Evolutionary conservation across 2,329 filamentous ascomycete genomes (phyloP).

Genomic region (Trichophyton simii): DNA sequence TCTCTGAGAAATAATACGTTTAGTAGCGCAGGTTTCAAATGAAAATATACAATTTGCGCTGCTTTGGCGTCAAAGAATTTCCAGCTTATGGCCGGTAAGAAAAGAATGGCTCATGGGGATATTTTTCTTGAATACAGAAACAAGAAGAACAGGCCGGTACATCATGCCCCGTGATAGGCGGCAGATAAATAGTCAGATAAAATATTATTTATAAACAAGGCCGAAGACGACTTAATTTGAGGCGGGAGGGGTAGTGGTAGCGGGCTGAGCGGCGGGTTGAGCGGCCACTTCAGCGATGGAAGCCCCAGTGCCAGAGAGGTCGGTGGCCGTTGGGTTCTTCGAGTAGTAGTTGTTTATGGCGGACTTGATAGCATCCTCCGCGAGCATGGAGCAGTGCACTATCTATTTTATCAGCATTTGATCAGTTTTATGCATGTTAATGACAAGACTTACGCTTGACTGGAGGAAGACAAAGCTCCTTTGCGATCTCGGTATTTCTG

Average conservation of each 20-base stretch:
- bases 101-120: background rate
- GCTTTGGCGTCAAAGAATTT: background rate
- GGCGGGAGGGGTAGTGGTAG: background rate
- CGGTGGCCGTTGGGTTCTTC: constrained; percentile 69
- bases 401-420: constrained; percentile 8
- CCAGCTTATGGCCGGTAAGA: background rate
- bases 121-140: background rate
- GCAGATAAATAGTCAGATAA: background rate
- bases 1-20: background rate
- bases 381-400: constrained; percentile 89
- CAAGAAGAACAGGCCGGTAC: background rate
- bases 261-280: background rate
- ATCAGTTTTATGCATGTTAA: background rate
- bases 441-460: constrained; percentile 57
- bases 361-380: constrained; percentile 84
- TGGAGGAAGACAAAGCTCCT: constrained; percentile 80
- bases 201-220: background rate
- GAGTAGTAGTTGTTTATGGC: constrained; percentile 84
- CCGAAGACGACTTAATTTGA: background rate
- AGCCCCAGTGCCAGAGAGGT: constrained; percentile 62
- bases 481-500: constrained; percentile 95
- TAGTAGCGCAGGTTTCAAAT: background rate
- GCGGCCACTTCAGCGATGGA: constrained; percentile 35
- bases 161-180: background rate
- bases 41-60: constrained; percentile 2